Evolutionary conservation across 2,329 filamentous ascomycete genomes (phyloP), one percentile per base, ranked within the genome.

Genomic region (Berkeleyomyces basicola): DNA sequence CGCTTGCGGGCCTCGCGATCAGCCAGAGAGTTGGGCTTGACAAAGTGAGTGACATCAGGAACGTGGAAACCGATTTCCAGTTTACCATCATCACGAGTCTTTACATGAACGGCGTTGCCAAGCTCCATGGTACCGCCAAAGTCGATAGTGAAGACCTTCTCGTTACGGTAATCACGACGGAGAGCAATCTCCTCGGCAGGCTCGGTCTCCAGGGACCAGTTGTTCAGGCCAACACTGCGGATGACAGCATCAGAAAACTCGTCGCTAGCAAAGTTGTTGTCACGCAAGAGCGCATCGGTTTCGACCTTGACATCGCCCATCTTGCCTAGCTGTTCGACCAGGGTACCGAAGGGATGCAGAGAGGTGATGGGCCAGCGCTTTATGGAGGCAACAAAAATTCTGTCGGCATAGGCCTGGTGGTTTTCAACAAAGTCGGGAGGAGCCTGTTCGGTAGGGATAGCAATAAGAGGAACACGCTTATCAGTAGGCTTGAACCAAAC

Each of bases 401-500:
- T 87, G 75, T 96, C 95, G 63, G 92, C 90, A 70, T 97, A 99
- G 39, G 96, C 90, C 73, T 96, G 90, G 73, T 99, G 93, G 74
- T 93, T 96, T 78, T 99, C 93, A 37, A 99, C 93, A 70, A 99
- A 99, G 75, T 97, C 93, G 43, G 90, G 87, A 23, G 93, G 93
- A 7, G 93, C 93, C 75, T 99, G 93, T 74, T 99, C 93, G 2
- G 93, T 99, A 1, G 93, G 93, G 67, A 99, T 99, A 61, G 93
- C 93, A 73, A 99, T 99, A 67, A 99, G 79, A 59, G 93, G 93
- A 58, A 99, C 93, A 71, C 93, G 90, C 82, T 99, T 97, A 76
- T 99, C 93, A 0, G 93, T 99, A 64, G 93, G 93, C 79, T 99
- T 99, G 79, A 99, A 99, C 93, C 93, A 99, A 49, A 99, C 93